A percentile compares a stretch with the other conserved stretches of the same genome.
phyloP scores from a whole-genome alignment of 768 basidiomycete species.

The Leccinum truebloodii region DNA sequence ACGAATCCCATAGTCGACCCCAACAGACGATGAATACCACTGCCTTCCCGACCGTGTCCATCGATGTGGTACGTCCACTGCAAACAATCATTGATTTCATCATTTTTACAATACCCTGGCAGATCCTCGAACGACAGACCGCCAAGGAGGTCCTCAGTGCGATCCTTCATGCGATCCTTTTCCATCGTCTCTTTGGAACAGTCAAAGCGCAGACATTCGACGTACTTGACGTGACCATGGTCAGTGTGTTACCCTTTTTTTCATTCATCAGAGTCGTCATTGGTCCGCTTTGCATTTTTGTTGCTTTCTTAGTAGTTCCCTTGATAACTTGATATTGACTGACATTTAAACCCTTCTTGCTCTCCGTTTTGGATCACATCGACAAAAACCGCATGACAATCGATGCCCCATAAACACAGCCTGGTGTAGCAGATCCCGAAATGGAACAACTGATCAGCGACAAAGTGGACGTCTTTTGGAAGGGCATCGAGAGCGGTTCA shows the following conservation, averaged over 20 bases:
- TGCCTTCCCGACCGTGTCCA: constrained; percentile 28
- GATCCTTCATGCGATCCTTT: constrained; percentile 78
- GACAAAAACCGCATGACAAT: not conserved
- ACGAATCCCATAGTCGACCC: not conserved
- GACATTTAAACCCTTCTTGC: not conserved
- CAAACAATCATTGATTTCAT: not conserved
- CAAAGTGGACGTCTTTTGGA: constrained; percentile 81
- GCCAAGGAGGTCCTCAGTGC: constrained; percentile 75
- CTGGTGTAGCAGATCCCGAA: constrained; percentile 72
- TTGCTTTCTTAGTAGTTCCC: not conserved
- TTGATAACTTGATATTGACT: not conserved
- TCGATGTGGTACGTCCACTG: constrained; percentile 29
- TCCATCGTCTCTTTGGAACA: constrained; percentile 80
- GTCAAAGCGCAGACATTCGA: constrained; percentile 77
- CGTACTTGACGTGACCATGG: constrained; percentile 84
- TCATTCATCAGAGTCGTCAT: not conserved
- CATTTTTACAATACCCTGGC: not conserved
- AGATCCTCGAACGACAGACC: constrained; percentile 74
- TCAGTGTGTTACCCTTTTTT: constrained; percentile 32
- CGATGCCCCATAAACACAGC: constrained; percentile 43
- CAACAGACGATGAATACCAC: constrained; percentile 25
- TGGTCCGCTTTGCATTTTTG: not conserved
- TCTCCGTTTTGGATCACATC: not conserved
- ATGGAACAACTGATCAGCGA: constrained; percentile 73
- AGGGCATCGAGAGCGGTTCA: constrained; percentile 61